A percentile compares a stretch with the other conserved stretches of the same genome.
These are phyloP conservation scores for Aureobasidium subglaciale DNA, from an alignment of 2,329 filamentous ascomycete genomes.

Conservation along the genomic window DNA sequence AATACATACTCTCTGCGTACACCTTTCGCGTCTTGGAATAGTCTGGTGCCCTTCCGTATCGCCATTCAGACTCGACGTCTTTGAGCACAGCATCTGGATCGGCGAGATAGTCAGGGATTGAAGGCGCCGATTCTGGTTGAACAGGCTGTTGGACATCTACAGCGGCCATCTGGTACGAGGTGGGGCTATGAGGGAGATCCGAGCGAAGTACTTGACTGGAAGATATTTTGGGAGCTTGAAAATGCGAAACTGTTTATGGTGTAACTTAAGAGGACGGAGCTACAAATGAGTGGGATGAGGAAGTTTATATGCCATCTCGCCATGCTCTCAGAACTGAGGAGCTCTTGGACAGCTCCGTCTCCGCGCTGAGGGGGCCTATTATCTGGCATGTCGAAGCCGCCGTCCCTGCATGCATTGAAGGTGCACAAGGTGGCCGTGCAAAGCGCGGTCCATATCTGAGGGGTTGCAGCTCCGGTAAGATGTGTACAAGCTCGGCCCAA, in stretches of 20 bases:
- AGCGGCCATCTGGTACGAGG: constrained; percentile 21
- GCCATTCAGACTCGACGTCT: constrained; percentile 50
- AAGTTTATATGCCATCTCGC: neutral
- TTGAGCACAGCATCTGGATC: constrained; percentile 53
- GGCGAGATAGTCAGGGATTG: constrained; percentile 51
- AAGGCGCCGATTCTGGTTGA: constrained; percentile 27
- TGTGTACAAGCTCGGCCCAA: neutral
- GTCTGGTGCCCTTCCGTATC: constrained; percentile 54
- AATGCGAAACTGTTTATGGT: neutral
- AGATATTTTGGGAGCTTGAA: neutral
- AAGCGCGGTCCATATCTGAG: neutral
- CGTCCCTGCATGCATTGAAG: neutral
- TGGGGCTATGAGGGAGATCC: neutral
- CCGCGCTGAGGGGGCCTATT: neutral
- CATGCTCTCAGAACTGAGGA: neutral
- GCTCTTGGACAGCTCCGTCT: neutral
- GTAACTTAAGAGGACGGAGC: neutral
- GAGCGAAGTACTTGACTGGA: neutral
- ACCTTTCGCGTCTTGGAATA: constrained; percentile 57
- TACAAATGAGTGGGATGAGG: neutral
- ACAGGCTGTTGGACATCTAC: constrained; percentile 22
- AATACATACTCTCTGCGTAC: constrained; percentile 49
- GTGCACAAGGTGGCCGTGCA: neutral
- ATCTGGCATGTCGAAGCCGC: neutral
- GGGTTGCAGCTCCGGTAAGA: neutral